Evolutionary conservation across 306 rosid species (phyloP).

Genomic region (Vachellia collinsii): DNA sequence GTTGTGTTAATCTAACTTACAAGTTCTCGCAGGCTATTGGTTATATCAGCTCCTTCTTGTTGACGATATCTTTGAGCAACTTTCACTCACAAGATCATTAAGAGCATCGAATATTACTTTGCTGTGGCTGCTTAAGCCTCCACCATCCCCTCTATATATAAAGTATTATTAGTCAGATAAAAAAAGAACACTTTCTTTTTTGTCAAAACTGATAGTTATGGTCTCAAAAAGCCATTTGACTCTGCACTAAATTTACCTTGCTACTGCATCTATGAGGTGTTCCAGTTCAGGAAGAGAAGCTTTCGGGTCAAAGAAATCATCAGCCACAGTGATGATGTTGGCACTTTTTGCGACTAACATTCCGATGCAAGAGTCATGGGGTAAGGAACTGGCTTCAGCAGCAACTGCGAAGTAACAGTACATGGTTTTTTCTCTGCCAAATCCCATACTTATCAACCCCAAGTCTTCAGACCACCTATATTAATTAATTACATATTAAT

Average conservation of each 20-base stretch:
- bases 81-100: conserved; percentile 37
- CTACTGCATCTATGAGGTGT: conserved; percentile 46
- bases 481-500: background rate
- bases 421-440: conserved; percentile 63
- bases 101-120: conserved; percentile 46
- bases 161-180: background rate
- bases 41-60: conserved; percentile 42
- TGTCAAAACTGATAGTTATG: background rate
- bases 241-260: background rate
- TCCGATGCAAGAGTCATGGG: conserved; percentile 44
- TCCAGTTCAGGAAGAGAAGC: conserved; percentile 49
- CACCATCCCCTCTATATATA: conserved; percentile 34
- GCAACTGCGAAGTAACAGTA: conserved; percentile 57
- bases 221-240: background rate
- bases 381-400: conserved; percentile 30
- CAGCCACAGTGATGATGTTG: conserved; percentile 52
- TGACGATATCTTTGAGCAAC: conserved; percentile 29
- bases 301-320: conserved; percentile 60
- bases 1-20: conserved; percentile 14
- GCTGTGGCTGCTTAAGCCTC: conserved; percentile 29
- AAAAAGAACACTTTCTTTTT: no score
- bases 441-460: conserved; percentile 53
- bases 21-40: conserved; percentile 29
- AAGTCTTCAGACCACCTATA: conserved; percentile 49
- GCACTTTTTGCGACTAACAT: conserved; percentile 51